Evolutionary conservation across 768 basidiomycete species (phyloP), one percentile per base, ranked within the genome.

Genomic region (Calocera cornea): DNA sequence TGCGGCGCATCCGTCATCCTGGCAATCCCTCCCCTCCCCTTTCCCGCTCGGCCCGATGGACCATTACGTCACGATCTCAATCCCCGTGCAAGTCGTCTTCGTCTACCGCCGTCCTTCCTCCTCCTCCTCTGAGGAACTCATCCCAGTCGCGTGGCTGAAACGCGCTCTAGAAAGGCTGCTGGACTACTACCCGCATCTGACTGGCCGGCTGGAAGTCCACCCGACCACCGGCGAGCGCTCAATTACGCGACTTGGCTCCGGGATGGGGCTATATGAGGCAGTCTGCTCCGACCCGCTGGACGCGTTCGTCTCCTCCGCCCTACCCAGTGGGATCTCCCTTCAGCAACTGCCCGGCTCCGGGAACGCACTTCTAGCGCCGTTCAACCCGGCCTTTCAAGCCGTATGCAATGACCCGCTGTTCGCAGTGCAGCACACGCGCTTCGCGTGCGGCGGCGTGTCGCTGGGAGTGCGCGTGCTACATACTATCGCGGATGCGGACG

Each of bases 151-250:
- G 2, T 27, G 66, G 33, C 64, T 68, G 33, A 2, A 27, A 24
- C 17, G 38, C 36, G 65, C 68, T 3, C 19, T 68, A 17, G 19
- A 64, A 40, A 0, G 33, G 16, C 27, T 69, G 24, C 68, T 72
- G 41, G 66, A 71, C 64, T 66, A 60, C 66, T 72, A 72, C 65
- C 70, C 72, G 31, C 72, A 72, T 47, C 69, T 72, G 24, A 70
- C 72, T 16, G 72, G 72, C 1, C 49, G 70, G n/a, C 63, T 68
- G 7, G 8, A n/a, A 1, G 34, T 65, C 49, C 27, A 40, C 22
- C 7, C 44, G 19, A 19, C 27, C 40, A 41, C 64, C 36, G 49
- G 49, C 11, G 34, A 47, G 22, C 54, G 33, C 10, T 24, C 19
- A 7, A 63, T 67, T n/a, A 63, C 31, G 7, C 66, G 34, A 7